These are phyloP conservation scores for Bruguiera gymnorhiza DNA, from an alignment of 345 rosid genomes.

Conservation along the genomic window DNA sequence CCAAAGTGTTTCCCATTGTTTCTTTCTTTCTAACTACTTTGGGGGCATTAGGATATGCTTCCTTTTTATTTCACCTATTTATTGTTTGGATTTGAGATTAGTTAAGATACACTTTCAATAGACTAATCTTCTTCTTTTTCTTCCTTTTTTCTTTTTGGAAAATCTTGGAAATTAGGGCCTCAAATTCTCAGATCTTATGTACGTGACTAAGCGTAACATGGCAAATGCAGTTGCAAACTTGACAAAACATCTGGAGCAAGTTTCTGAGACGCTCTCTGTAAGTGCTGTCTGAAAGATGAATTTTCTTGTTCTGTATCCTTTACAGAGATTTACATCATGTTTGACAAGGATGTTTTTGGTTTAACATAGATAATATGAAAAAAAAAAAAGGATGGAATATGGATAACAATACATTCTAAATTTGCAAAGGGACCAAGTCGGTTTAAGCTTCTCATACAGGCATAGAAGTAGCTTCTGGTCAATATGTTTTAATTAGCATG, in stretches of 20 bases:
- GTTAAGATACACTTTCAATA: conserved; percentile 1
- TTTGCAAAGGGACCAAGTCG: too few relatives aligned
- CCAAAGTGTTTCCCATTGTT: background rate
- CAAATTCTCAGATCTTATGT: conserved; percentile 82
- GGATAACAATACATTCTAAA: background rate
- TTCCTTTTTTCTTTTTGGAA: conserved; percentile 4
- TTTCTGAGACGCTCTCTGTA: conserved; percentile 77
- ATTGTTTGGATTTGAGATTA: background rate
- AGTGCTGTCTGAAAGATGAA: conserved; percentile 21
- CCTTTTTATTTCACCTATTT: conserved; percentile 1
- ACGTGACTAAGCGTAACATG: conserved; percentile 80
- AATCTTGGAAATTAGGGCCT: conserved; percentile 51
- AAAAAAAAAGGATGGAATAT: background rate
- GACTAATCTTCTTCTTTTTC: conserved; percentile 6
- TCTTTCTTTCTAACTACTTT: background rate
- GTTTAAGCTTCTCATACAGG: too few relatives aligned
- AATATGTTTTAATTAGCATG: too few relatives aligned
- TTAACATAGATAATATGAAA: background rate
- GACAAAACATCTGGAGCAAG: conserved; percentile 75
- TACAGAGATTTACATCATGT: background rate
- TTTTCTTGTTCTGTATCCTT: background rate
- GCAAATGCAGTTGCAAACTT: conserved; percentile 70
- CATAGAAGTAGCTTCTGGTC: too few relatives aligned
- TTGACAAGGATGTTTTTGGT: background rate
- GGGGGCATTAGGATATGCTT: too few relatives aligned